Percentiles rank a stretch among this genome's conserved stretches.
Conservation (phyloP, 2,329 filamentous ascomycete species). For the Aspergillus fijiensis region DNA sequence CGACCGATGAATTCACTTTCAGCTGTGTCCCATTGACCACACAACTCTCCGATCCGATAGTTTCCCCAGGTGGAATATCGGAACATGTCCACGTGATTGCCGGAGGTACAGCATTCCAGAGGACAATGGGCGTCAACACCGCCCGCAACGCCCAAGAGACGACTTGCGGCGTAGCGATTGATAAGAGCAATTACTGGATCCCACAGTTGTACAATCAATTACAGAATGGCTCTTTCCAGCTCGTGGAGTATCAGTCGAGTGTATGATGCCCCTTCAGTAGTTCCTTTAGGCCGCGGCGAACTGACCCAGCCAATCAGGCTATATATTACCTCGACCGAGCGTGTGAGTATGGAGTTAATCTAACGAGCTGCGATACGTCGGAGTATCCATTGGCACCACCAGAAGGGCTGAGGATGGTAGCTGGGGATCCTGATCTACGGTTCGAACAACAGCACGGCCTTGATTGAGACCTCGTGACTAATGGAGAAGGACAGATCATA, state of each 20-base stretch:
- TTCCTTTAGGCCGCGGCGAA: neutral
- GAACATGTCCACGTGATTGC: slow-evolving; percentile 68
- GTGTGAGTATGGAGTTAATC: slow-evolving; percentile 19
- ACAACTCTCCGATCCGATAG: slow-evolving; percentile 60
- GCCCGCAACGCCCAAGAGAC: slow-evolving; percentile 40
- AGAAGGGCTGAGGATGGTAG: slow-evolving; percentile 24
- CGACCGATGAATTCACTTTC: slow-evolving; percentile 22
- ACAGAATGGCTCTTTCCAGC: slow-evolving; percentile 17
- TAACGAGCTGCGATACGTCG: slow-evolving; percentile 12
- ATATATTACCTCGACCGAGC: slow-evolving; percentile 25
- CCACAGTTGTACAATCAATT: slow-evolving; percentile 64
- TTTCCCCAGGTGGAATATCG: slow-evolving; percentile 59
- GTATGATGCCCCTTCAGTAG: slow-evolving; percentile 10
- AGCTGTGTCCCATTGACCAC: slow-evolving; percentile 30
- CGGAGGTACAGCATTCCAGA: slow-evolving; percentile 67
- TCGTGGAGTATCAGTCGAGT: slow-evolving; percentile 19
- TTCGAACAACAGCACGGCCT: neutral
- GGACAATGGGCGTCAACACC: slow-evolving; percentile 60
- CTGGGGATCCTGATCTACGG: slow-evolving; percentile 21
- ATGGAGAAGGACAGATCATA: slow-evolving; percentile 16
- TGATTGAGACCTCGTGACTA: neutral
- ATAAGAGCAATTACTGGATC: slow-evolving; percentile 76
- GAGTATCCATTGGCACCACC: slow-evolving; percentile 20
- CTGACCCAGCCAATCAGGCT: slow-evolving; percentile 14
- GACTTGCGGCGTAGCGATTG: slow-evolving; percentile 66